Base-by-base conservation (phyloP, 371 early-diverging fungal species). In the Mucor piriformis region DNA sequence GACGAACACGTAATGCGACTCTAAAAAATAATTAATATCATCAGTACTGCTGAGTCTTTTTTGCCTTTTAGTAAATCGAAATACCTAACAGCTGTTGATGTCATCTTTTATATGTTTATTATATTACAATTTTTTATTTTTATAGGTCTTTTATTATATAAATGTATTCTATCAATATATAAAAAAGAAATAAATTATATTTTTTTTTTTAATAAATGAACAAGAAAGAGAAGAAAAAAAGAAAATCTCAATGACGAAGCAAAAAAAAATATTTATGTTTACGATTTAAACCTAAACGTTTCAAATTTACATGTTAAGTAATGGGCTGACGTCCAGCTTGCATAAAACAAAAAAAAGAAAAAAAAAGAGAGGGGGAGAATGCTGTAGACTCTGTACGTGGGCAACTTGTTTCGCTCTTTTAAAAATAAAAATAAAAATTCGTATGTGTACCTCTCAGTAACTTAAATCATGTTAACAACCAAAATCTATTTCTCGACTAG, bases 1-100 rank as follows among this genome's bases (percentile, higher is more conserved):
- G 94, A 8, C 92, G 85, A 25, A 94, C 85, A 48, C 94, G 84
- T 50, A 94, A 75, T 23, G 90, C 92, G 43, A 94, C 94, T 68
- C 89, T 87, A 66, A 54, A 51, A 50, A 3, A 37, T 21, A 12
- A 35, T n/a, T n/a, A 51, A 42, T 16, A 8, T 54, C 35, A 27
- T 21, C 6, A 18, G 40, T 35, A 49, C 23, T 2, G 42, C 47
- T 50, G 13, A 44, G 20, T 11, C 20, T n/a, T 21, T n/a, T n/a
- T n/a, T n/a, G n/a, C n/a, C 38, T 38, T 32, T 25, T n/a, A 40
- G 29, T 59, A 25, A 65, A 8, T 27, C n/a, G 27, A 40, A 4
- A 29, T 21, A 76, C 76, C 70, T 72, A 53, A 75, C 76, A 48
- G 77, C 74, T 52, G 71, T 67, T 35, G 71, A 70, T 46, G 71